A percentile compares a stretch with the other conserved stretches of the same genome.
phyloP scores from a whole-genome alignment of 2,329 filamentous ascomycete species.

The Fusarium chlamydosporum region DNA sequence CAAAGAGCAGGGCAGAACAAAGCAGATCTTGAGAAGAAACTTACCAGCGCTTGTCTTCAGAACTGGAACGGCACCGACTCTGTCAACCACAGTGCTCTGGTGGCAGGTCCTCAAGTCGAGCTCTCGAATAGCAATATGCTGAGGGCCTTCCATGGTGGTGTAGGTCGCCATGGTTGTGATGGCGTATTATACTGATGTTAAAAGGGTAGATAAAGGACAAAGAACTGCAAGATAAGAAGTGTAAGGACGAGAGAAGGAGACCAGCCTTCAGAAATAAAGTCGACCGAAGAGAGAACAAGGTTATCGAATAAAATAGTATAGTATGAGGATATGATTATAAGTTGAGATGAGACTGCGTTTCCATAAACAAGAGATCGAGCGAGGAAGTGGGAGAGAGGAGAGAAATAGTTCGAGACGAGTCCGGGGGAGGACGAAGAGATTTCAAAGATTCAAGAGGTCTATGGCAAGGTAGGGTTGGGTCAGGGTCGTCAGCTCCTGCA shows the following conservation, averaged over 20 bases:
- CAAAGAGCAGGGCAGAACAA: conserved; percentile 22
- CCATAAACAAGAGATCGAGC: conserved; percentile 25
- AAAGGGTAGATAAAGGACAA: conserved; percentile 9
- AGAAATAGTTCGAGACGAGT: conserved; percentile 39
- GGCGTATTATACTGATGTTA: conserved; percentile 27
- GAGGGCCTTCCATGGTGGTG: conserved; percentile 50
- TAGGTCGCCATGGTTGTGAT: conserved; percentile 33
- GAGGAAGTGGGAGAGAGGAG: conserved; percentile 28
- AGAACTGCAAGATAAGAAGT: conserved; percentile 28
- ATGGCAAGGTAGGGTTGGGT: conserved; percentile 16
- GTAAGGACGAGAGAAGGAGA: conserved; percentile 43
- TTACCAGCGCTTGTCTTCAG: conserved; percentile 73
- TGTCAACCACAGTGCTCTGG: conserved; percentile 65
- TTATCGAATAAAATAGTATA: conserved; percentile 27
- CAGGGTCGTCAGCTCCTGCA: conserved; percentile 42
- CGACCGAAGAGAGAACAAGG: conserved; percentile 33
- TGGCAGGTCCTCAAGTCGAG: conserved; percentile 65
- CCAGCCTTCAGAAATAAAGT: conserved; percentile 48
- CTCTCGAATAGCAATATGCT: conserved; percentile 61
- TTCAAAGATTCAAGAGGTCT: conserved; percentile 43
- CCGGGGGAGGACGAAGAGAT: conserved; percentile 42
- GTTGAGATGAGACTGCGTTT: conserved; percentile 4
- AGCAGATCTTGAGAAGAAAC: conserved; percentile 49
- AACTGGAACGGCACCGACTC: conserved; percentile 69
- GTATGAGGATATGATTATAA: conserved; percentile 31